Percentiles rank a stretch among this genome's conserved stretches.
Conservation (phyloP, 768 basidiomycete genomes). For the Hydnum rufescens region DNA sequence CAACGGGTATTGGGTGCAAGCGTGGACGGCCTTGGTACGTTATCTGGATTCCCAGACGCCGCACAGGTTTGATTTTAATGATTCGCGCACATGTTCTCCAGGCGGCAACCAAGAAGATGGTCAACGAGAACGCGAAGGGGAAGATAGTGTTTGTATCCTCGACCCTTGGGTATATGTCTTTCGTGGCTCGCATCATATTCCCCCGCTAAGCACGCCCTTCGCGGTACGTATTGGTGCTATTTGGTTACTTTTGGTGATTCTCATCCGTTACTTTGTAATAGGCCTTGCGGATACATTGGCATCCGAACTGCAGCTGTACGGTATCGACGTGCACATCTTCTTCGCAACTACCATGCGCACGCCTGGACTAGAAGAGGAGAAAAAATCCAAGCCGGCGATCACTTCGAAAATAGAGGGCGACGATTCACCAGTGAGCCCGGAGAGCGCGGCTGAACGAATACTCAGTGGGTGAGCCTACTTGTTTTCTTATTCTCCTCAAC, state of each 20-base stretch:
- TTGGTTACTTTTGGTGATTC: no score
- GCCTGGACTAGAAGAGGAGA: conserved; percentile 59
- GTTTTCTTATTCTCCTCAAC: background rate
- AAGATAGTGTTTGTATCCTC: conserved; percentile 54
- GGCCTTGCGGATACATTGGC: conserved; percentile 71
- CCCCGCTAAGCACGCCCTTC: background rate
- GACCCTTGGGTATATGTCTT: conserved; percentile 52
- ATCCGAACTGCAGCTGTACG: conserved; percentile 60
- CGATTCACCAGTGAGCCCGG: conserved; percentile 44
- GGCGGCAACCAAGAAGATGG: conserved; percentile 50
- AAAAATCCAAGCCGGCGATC: conserved; percentile 55
- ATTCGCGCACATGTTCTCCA: conserved; percentile 21
- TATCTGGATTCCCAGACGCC: background rate
- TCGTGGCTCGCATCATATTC: conserved; percentile 44
- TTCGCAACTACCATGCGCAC: conserved; percentile 67
- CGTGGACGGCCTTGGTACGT: conserved; percentile 32
- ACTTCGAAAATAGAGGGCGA: conserved; percentile 55
- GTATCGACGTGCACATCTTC: conserved; percentile 58
- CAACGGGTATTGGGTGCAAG: conserved; percentile 34
- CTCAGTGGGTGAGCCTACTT: conserved; percentile 29
- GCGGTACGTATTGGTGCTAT: background rate
- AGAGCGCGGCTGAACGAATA: conserved; percentile 38
- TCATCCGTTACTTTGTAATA: no score
- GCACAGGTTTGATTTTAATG: no score
- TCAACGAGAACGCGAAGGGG: conserved; percentile 31